phyloP scores from a whole-genome alignment of 2,329 filamentous ascomycete genomes.

The Epichloe hybrida region DNA sequence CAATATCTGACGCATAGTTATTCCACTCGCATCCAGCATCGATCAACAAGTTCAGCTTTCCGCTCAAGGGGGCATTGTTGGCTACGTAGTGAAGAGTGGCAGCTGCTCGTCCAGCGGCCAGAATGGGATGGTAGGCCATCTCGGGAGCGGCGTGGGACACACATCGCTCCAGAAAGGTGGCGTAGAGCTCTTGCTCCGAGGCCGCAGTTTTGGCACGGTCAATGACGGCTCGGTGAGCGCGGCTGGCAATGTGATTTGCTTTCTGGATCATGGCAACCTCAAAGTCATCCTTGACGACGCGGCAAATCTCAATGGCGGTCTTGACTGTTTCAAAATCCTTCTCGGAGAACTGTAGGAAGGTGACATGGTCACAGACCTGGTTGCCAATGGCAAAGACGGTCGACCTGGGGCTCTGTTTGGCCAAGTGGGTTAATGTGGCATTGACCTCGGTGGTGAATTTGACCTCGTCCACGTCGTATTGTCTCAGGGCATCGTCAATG shows the following conservation, averaged over 20 bases:
- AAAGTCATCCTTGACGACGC: slow-evolving; percentile 61
- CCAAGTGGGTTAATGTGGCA: slow-evolving; percentile 46
- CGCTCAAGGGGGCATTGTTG: slow-evolving; percentile 56
- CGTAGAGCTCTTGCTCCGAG: slow-evolving; percentile 77
- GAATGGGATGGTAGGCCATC: slow-evolving; percentile 79
- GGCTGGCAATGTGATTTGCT: slow-evolving; percentile 56
- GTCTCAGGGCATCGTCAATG: slow-evolving; percentile 55
- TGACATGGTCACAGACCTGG: slow-evolving; percentile 59
- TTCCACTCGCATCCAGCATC: slow-evolving; percentile 71
- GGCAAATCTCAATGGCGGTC: slow-evolving; percentile 52
- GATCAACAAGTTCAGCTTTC: slow-evolving; percentile 67
- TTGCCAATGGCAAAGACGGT: slow-evolving; percentile 65
- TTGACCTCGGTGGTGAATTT: slow-evolving; percentile 62
- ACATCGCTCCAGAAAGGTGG: slow-evolving; percentile 63
- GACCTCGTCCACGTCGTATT: slow-evolving; percentile 74
- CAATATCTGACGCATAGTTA: slow-evolving; percentile 58
- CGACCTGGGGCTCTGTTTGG: slow-evolving; percentile 20
- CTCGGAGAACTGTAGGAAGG: slow-evolving; percentile 55
- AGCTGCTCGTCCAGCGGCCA: slow-evolving; percentile 65
- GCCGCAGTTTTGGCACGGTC: slow-evolving; percentile 46
- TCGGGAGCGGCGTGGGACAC: slow-evolving; percentile 63
- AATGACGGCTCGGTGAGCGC: slow-evolving; percentile 51
- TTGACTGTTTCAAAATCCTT: slow-evolving; percentile 46
- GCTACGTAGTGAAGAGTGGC: slow-evolving; percentile 80
- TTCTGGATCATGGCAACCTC: slow-evolving; percentile 61